Conservation (phyloP, 352 stramenopile species). For the Elongisporangium anandrum region DNA sequence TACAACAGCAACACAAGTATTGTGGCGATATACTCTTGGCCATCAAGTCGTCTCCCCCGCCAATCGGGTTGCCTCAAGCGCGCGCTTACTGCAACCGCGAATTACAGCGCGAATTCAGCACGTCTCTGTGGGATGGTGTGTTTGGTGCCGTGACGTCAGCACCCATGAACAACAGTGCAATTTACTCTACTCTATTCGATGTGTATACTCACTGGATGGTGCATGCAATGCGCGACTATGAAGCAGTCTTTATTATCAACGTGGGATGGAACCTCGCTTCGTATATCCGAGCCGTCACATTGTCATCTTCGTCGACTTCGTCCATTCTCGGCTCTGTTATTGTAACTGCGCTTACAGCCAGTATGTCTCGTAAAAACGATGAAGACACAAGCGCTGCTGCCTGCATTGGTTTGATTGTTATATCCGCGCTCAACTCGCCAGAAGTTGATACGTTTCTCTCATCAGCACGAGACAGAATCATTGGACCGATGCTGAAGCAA, state of each 20-base stretch:
- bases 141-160: constrained; percentile 15
- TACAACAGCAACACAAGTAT: neutral
- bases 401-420: neutral
- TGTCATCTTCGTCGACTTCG: constrained; percentile 1
- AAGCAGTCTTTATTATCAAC: constrained; percentile 26
- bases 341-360: neutral
- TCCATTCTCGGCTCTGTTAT: neutral
- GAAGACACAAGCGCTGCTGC: neutral
- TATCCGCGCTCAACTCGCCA: neutral
- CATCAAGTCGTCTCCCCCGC: neutral
- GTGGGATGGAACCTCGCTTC: constrained; percentile 14
- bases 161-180: neutral
- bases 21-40: neutral
- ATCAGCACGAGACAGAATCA: neutral
- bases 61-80: neutral
- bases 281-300: constrained; percentile 8
- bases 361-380: neutral
- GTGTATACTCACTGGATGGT: constrained; percentile 25
- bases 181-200: constrained; percentile 10
- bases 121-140: constrained; percentile 17
- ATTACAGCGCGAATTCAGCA: constrained; percentile 16
- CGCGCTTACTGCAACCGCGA: constrained; percentile 15
- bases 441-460: neutral
- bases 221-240: constrained; percentile 25
- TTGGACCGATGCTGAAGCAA: neutral